A percentile compares a stretch with the other conserved stretches of the same genome.
phyloP scores from a whole-genome alignment of 2,329 filamentous ascomycete genomes.

The Botryotinia calthae region DNA sequence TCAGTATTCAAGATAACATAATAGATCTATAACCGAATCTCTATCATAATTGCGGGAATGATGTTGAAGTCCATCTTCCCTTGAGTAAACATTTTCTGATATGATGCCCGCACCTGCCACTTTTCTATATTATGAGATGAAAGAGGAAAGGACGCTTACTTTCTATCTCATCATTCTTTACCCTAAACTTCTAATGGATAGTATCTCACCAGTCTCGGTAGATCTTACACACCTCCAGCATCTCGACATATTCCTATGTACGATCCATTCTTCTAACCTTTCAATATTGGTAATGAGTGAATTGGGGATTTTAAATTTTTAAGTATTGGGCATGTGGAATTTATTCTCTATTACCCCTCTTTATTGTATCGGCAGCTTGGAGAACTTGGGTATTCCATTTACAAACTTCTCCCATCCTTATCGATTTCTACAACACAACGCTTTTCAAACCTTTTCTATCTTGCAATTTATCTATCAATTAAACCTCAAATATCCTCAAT shows the following conservation, averaged over 20 bases:
- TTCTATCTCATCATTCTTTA: too few relatives aligned
- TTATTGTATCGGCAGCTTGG: not conserved
- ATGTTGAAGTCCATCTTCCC: too few relatives aligned
- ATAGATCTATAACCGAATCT: not conserved
- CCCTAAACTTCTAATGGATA: too few relatives aligned
- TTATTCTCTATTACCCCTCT: too few relatives aligned
- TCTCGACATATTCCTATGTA: too few relatives aligned
- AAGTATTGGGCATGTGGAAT: too few relatives aligned
- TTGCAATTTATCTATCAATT: too few relatives aligned
- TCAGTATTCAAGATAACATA: too few relatives aligned
- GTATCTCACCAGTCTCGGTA: not conserved
- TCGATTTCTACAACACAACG: not conserved
- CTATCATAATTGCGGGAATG: not conserved
- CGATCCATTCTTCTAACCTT: too few relatives aligned
- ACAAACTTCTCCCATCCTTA: not conserved
- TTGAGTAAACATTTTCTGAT: too few relatives aligned
- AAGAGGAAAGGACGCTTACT: not conserved
- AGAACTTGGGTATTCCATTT: not conserved
- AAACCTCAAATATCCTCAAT: not conserved
- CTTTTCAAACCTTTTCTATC: not conserved
- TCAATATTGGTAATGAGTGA: too few relatives aligned
- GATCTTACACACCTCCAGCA: not conserved
- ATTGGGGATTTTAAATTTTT: too few relatives aligned
- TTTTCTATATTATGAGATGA: not conserved
- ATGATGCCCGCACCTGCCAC: not conserved